Percentiles rank a stretch among this genome's conserved stretches.
Evolutionary conservation across 2,329 filamentous ascomycete genomes (phyloP).

Genomic region (Furcasterigmium furcatum): DNA sequence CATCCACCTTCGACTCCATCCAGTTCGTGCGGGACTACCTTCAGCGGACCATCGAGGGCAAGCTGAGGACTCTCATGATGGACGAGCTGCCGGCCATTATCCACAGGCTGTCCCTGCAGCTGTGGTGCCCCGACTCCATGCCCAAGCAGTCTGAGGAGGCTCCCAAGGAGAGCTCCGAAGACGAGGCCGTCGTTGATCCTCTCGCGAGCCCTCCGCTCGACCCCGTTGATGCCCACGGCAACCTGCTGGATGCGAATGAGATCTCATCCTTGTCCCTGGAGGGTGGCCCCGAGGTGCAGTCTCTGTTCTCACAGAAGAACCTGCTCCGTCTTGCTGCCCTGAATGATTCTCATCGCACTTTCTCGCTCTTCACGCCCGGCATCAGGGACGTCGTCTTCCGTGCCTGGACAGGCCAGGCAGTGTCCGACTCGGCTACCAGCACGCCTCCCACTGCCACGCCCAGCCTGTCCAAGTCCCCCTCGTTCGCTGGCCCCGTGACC

Average conservation of each 20-base stretch:
- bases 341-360: constrained; percentile 82
- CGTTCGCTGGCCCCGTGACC: constrained; percentile 55
- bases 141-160: constrained; percentile 59
- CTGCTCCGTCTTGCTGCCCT: constrained; percentile 77
- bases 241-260: constrained; percentile 70
- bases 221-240: constrained; percentile 77
- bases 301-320: constrained; percentile 94
- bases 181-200: constrained; percentile 71
- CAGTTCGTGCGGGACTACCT: constrained; percentile 97
- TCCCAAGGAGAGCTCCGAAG: constrained; percentile 38
- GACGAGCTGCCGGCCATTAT: constrained; percentile 96
- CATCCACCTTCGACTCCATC: constrained; percentile 97
- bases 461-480: constrained; percentile 60
- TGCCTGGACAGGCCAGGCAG: constrained; percentile 80
- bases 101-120: constrained; percentile 80
- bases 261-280: constrained; percentile 78
- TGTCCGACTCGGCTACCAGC: constrained; percentile 47
- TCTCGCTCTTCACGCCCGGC: constrained; percentile 89
- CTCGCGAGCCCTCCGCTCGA: constrained; percentile 77
- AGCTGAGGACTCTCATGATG: constrained; percentile 93
- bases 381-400: constrained; percentile 88
- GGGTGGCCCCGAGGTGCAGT: constrained; percentile 76
- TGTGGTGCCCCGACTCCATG: constrained; percentile 87
- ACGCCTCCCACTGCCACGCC: constrained; percentile 47
- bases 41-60: constrained; percentile 91